Percentiles rank a stretch among this genome's conserved stretches.
These are phyloP conservation scores for Raphanus raphanistrum DNA, from an alignment of 345 rosid species.

Conservation along the genomic window DNA sequence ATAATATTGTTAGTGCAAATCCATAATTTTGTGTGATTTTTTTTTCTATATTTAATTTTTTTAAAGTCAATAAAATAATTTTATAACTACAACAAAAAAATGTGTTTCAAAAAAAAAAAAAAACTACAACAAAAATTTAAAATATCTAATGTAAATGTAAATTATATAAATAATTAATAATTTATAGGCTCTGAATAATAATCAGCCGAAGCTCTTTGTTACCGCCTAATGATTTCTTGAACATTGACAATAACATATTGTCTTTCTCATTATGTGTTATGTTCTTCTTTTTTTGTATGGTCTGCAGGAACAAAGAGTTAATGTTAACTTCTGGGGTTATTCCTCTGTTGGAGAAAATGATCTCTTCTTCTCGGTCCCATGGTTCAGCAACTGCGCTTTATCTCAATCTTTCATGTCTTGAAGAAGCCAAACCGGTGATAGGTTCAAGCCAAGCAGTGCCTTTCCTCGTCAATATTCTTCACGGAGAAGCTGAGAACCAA, in stretches of 20 bases:
- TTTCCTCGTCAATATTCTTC: constrained; percentile 63
- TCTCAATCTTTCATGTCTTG: constrained; percentile 83
- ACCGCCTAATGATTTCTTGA: too few species aligned
- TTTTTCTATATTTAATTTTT: too few species aligned
- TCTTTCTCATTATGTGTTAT: constrained; percentile 8
- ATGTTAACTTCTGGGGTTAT: constrained; percentile 72
- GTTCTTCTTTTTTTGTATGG: not conserved
- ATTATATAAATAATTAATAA: too few species aligned
- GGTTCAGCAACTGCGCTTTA: constrained; percentile 85
- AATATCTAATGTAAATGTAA: too few species aligned
- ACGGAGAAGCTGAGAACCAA: constrained; percentile 52
- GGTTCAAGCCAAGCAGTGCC: constrained; percentile 82
- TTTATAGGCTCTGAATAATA: too few species aligned
- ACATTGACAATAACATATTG: not conserved
- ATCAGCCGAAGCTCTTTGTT: too few species aligned
- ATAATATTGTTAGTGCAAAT: too few species aligned
- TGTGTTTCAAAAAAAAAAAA: too few species aligned
- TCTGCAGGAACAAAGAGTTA: constrained; percentile 79
- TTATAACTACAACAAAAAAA: too few species aligned
- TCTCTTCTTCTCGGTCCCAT: constrained; percentile 46
- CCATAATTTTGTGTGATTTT: too few species aligned
- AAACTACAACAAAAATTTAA: too few species aligned
- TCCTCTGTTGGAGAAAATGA: constrained; percentile 76
- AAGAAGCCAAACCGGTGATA: constrained; percentile 71
- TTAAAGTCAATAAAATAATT: too few species aligned